Base-by-base conservation (phyloP, 257 asterid species). In the Gynochthodes officinalis region DNA sequence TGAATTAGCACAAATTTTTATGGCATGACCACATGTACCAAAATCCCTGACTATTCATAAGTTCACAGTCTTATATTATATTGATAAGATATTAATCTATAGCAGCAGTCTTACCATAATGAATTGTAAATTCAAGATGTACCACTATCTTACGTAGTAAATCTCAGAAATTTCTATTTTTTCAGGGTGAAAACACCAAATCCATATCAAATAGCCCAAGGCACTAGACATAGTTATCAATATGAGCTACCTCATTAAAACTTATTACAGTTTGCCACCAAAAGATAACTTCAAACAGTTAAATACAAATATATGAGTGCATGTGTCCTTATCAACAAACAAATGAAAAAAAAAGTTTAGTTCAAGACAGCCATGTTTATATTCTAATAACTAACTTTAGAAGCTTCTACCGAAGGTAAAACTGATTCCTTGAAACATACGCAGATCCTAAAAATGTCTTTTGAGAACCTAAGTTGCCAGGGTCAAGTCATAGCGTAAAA, bases 1-100 rank as follows among this genome's bases (percentile, higher is more conserved):
- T 95, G 62, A 27, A 62, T 35, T 58, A 60, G 67, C 64, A 75
- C 43, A 42, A 84, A 74, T 73, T 53, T 49, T 33, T 68, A 80
- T 64, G 25, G 21, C 63, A 48, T 30, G 58, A 19, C 52, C 32
- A 52, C 23, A 64, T 50, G 33, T 23, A 58, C 43, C 55, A 59
- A 23, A 33, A 65, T 13, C 60, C 19, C 7, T n/a, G 11, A 21
- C 15, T 19, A 30, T 21, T 2, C 21, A 16, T 25, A 19, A 37
- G 1, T 5, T 30, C 1, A 43, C 48, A 40, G 43, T 62, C 32
- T 11, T 6, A 6, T 14, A 64, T 11, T 6, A 6, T 14, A 64
- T 44, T 7, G 55, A 73, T 35, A 49, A 67, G 54, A 23, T 40
- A 35, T 3, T 15, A 25, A 16, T 33, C 5, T 19, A 48, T 16